phyloP scores from a whole-genome alignment of 495 filamentous ascomycete species.

The Daldinia grandis region DNA sequence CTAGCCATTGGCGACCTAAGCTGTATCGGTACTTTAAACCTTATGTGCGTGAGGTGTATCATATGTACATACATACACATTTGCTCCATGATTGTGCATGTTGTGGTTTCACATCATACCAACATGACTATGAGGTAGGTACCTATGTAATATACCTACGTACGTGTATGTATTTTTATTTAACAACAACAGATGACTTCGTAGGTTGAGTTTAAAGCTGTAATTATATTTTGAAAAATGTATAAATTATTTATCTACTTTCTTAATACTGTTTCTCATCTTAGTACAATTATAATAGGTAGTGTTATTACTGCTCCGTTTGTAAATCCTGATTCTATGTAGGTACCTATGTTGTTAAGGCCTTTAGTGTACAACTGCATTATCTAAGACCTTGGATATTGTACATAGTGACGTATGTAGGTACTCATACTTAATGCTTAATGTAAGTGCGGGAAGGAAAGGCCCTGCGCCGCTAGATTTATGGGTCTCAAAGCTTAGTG shows the following conservation, averaged over 20 bases:
- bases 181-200: background rate
- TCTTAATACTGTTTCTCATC: background rate
- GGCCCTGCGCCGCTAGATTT: slow-evolving; percentile 19
- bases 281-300: too few species aligned
- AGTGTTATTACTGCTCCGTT: background rate
- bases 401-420: slow-evolving; percentile 2
- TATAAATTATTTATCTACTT: too few species aligned
- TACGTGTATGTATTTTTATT: background rate
- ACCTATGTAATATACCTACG: background rate
- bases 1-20: background rate
- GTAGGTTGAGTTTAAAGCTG: background rate
- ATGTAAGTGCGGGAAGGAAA: slow-evolving; percentile 12
- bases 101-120: background rate
- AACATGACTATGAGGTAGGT: background rate
- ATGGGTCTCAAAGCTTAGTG: slow-evolving; percentile 6
- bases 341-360: background rate
- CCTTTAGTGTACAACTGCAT: slow-evolving; percentile 1
- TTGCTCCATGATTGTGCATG: background rate
- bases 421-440: slow-evolving; percentile 6
- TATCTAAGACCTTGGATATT: background rate
- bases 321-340: background rate
- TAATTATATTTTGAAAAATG: too few species aligned
- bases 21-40: background rate
- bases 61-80: slow-evolving; percentile 4
- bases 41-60: slow-evolving; percentile 5